Evolutionary conservation across 305 asterid genomes (phyloP), one percentile per base, ranked within the genome.

Genomic region (Lippia alba): DNA sequence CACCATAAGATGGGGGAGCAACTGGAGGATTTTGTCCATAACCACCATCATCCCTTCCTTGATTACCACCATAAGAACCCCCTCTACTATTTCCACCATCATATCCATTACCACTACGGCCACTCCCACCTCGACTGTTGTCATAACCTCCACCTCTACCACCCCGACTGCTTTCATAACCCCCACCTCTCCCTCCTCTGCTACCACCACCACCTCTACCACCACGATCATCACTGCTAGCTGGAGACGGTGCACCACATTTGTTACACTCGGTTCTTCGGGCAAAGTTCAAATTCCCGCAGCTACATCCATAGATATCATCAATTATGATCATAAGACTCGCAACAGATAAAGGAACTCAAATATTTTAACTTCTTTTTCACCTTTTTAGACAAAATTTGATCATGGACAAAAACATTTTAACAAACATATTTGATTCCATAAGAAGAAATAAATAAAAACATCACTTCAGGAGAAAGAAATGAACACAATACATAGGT

Each of bases 221-320:
- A 49, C 97, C 93, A 66, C 91, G 95, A 72, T 87, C 94, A 58
- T 82, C 93, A 73, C 88, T 63, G 56, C 97, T 96, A 79, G 89
- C 84, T 72, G 97, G 96, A 74, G 98, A 85, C 16, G 89, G 90
- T 30, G 92, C 79, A 78, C 99, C 99, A 79, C 99, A 92, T 83
- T 87, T 92, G 92, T 95, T 89, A 81, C 99, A 95, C 71, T 95
- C 96, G 49, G 85, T 88, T 85, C 99, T 85, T 82, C 97, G 89
- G 69, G 99, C 98, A 85, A 92, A 95, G 88, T 95, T 95, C 94
- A 86, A 34, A 84, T 95, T 95, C 76, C 99, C 98, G 78, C 99
- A 95, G 74, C 99, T 95, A 83, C 95, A 95, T 67, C 76, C 83
- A 15, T 69, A 82, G 67, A 79, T 64, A 72, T 24, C 82, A 80